Percentiles rank a stretch among this genome's conserved stretches.
These are phyloP conservation scores for Lachancea lanzarotensis DNA, from an alignment of 805 yeast species.

Conservation along the genomic window DNA sequence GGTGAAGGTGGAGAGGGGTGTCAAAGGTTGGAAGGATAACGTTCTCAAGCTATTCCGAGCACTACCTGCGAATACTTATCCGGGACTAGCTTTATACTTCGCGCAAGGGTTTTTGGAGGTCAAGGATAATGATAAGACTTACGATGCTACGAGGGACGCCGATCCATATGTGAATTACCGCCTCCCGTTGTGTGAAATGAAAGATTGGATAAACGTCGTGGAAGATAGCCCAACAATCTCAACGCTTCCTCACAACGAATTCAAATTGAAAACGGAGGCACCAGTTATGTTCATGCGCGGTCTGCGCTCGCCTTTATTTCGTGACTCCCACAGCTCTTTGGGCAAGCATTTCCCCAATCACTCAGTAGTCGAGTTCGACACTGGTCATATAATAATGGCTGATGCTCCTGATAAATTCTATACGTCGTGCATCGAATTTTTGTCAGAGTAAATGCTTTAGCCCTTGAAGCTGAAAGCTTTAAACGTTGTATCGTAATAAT, in stretches of 20 bases:
- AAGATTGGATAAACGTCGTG: slow-evolving; percentile 19
- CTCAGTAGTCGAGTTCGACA: slow-evolving; percentile 21
- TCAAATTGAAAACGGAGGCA: slow-evolving; percentile 12
- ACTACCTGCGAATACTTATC: slow-evolving; percentile 14
- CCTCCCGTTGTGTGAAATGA: slow-evolving; percentile 23
- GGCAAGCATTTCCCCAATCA: slow-evolving; percentile 22
- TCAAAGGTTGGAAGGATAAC: slow-evolving; percentile 20
- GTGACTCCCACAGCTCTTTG: slow-evolving; percentile 23
- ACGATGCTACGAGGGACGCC: slow-evolving; percentile 4
- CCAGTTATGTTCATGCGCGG: slow-evolving; percentile 43
- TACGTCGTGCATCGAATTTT: background rate
- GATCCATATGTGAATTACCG: slow-evolving; percentile 16
- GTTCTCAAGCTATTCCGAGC: slow-evolving; percentile 16
- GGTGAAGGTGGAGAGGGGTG: slow-evolving; percentile 18
- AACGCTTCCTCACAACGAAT: slow-evolving; percentile 5
- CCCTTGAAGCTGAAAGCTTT: background rate
- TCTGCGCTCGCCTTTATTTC: slow-evolving; percentile 37
- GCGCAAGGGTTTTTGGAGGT: slow-evolving; percentile 25
- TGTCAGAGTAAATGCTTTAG: background rate
- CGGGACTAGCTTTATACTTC: slow-evolving; percentile 22
- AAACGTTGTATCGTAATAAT: background rate
- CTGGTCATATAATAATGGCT: slow-evolving; percentile 28
- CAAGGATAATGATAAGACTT: slow-evolving; percentile 13
- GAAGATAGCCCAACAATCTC: slow-evolving; percentile 21
- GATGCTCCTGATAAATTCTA: slow-evolving; percentile 23